Base-by-base conservation (phyloP, 768 basidiomycete species). In the Hemileccinum impolitum region DNA sequence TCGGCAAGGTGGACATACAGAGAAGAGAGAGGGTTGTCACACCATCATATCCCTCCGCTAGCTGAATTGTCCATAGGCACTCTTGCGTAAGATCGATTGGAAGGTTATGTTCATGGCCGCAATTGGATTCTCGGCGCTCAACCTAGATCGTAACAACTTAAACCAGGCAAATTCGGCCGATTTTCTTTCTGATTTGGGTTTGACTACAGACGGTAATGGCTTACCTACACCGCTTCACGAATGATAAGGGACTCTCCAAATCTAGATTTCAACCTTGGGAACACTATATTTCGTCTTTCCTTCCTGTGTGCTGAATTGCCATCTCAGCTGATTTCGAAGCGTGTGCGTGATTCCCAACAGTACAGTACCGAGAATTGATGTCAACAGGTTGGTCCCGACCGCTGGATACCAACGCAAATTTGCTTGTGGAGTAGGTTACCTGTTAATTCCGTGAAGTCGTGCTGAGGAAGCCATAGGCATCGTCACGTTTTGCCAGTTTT, bases 361-460 rank as follows among this genome's bases (percentile, higher is more conserved):
- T 30, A 31, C 36, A 2, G 11, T 42, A 21, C 13, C 37, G 15
- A 31, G 21, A n/a, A 28, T 18, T 55, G 42, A 47, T 17, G 14
- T 15, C 28, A 42, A 37, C 21, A 79, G 76, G 53, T 81, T 34
- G 82, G 83, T 3, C 81, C 82, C 3, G 82, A 85, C 61, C 74
- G 78, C 21, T 84, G 79, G 81, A 81, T 82, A 62, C 79, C 81
- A 6, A 74, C 71, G 1, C 80, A 82, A 59, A 79, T 82, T 68
- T 76, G 75, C 44, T 51, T 73, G 15, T 81, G 79, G 79, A 75
- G 77, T 66, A 30, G 48, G 52, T 37, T 19, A 3, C 5, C 3
- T 21, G 11, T 12, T 1, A 5, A 18, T 0, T 10, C 10, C 3
- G 30, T n/a, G 13, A 6, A 7, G 39, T 13, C 9, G 15, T 30